Evolutionary conservation across 306 rosid species (phyloP).

Genomic region (Luffa aegyptiaca): DNA sequence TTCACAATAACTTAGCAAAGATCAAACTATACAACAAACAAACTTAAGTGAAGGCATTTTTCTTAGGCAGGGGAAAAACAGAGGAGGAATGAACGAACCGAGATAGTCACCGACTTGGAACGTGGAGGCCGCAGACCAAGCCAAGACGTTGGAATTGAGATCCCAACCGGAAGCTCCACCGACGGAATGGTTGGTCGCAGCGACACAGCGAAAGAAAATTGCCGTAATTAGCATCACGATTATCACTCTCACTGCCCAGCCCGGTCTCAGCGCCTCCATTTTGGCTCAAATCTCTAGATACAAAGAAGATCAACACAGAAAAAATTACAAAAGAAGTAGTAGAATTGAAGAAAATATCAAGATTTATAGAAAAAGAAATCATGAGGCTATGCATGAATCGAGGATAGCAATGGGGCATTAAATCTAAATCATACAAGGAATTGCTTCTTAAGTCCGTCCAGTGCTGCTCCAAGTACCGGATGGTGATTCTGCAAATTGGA

Average conservation of each 20-base stretch:
- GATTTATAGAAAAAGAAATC: neutral
- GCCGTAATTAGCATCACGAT: conserved; percentile 37
- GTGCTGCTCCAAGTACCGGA: neutral
- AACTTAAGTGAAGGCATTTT: neutral
- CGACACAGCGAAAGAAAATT: conserved; percentile 42
- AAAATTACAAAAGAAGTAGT: neutral
- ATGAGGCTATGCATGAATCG: neutral
- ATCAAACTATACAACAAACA: neutral
- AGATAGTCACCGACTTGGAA: conserved; percentile 57
- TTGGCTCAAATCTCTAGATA: neutral
- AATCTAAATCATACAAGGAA: neutral
- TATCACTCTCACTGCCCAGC: conserved; percentile 42
- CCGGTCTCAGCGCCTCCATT: conserved; percentile 39
- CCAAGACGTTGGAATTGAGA: conserved; percentile 36
- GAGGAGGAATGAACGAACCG: conserved; percentile 20
- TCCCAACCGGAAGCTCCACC: conserved; percentile 81
- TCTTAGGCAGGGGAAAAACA: neutral
- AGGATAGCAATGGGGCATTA: neutral
- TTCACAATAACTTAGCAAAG: neutral
- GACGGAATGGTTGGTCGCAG: conserved; percentile 43
- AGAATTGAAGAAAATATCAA: neutral
- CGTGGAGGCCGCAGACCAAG: conserved; percentile 38
- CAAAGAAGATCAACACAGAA: neutral
- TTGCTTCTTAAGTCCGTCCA: neutral
- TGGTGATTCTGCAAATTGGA: neutral